A percentile compares a stretch with the other conserved stretches of the same genome.
phyloP scores from a whole-genome alignment of 331 rosid genomes.

The Rhamnella rubrinervis region DNA sequence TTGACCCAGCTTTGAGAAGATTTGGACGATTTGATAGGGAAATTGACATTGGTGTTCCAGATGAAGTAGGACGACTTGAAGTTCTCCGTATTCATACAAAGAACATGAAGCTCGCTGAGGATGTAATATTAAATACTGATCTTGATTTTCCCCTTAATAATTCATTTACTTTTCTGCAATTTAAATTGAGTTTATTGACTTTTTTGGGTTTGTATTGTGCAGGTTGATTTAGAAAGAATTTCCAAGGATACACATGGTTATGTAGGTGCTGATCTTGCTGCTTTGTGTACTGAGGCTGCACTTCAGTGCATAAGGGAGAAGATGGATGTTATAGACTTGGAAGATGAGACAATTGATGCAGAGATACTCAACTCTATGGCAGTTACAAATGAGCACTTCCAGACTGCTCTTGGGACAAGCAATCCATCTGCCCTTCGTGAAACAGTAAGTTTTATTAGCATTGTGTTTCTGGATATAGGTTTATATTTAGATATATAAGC shows the following conservation, averaged over 20 bases:
- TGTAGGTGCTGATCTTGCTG: constrained; percentile 97
- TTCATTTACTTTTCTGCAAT: constrained; percentile 4
- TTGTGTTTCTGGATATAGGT: constrained; percentile 7
- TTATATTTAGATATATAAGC: background rate
- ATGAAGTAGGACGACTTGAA: constrained; percentile 94
- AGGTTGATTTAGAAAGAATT: constrained; percentile 91
- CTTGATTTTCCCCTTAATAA: background rate
- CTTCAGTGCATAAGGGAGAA: constrained; percentile 97
- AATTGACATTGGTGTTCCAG: constrained; percentile 93
- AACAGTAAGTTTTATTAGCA: constrained; percentile 53
- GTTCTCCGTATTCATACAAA: constrained; percentile 96
- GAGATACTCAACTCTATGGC: constrained; percentile 97
- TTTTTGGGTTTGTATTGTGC: constrained; percentile 16
- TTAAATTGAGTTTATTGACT: constrained; percentile 6
- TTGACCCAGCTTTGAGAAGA: constrained; percentile 96
- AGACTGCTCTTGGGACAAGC: constrained; percentile 94
- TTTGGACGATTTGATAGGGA: constrained; percentile 97
- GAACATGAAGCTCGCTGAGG: constrained; percentile 95
- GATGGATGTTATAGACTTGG: constrained; percentile 96
- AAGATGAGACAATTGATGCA: constrained; percentile 93
- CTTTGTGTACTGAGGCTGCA: constrained; percentile 97
- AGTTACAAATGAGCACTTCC: constrained; percentile 90
- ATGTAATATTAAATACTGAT: constrained; percentile 43
- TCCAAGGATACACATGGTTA: constrained; percentile 91
- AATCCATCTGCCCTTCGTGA: constrained; percentile 98